A percentile compares a stretch with the other conserved stretches of the same genome.
phyloP scores from a whole-genome alignment of 2,329 filamentous ascomycete species.

The Seiridium cupressi region DNA sequence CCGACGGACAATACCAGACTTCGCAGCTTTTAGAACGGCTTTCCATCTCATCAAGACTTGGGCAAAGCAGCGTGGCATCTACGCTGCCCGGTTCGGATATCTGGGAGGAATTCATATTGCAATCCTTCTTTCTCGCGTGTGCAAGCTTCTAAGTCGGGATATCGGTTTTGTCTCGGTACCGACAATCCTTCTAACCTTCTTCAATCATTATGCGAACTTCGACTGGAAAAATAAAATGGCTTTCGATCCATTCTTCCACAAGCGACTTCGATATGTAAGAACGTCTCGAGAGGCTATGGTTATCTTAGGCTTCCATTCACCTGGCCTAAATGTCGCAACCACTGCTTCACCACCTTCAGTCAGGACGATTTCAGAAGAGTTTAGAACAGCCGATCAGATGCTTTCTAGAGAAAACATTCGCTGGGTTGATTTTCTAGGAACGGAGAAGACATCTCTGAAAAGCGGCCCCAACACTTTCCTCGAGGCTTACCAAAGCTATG shows the following conservation, averaged over 20 bases:
- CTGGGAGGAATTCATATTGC: conserved; percentile 65
- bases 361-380: conserved; percentile 48
- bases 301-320: conserved; percentile 61
- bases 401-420: conserved; percentile 33
- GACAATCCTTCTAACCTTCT: conserved; percentile 59
- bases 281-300: conserved; percentile 59
- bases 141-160: conserved; percentile 49
- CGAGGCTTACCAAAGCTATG: conserved; percentile 48
- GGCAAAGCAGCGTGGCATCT: conserved; percentile 61
- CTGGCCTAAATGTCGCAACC: conserved; percentile 58
- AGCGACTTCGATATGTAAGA: conserved; percentile 49
- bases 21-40: conserved; percentile 55
- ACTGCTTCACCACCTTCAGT: conserved; percentile 53
- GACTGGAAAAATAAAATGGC: conserved; percentile 55
- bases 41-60: conserved; percentile 61
- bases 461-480: conserved; percentile 47
- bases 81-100: conserved; percentile 63
- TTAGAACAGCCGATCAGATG: conserved; percentile 42
- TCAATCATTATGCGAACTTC: conserved; percentile 59
- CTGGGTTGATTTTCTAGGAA: conserved; percentile 42
- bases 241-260: conserved; percentile 61
- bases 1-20: conserved; percentile 56
- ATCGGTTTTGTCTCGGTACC: conserved; percentile 35
- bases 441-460: conserved; percentile 4
- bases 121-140: conserved; percentile 57